phyloP scores from a whole-genome alignment of 768 basidiomycete species.

The Cyclocybe cylindracea region DNA sequence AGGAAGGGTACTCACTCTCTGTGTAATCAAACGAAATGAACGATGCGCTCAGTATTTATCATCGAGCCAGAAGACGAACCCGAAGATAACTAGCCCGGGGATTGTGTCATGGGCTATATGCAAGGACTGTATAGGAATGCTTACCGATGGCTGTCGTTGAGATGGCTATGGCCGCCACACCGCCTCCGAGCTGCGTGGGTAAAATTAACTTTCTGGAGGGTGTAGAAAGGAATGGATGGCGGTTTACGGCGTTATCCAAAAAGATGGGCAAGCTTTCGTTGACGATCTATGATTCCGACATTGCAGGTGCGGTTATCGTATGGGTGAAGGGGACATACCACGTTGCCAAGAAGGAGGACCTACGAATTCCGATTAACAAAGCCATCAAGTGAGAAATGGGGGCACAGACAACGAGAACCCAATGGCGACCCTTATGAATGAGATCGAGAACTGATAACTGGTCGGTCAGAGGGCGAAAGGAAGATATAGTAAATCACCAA shows the following conservation, averaged over 20 bases:
- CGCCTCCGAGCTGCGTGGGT: conserved; percentile 54
- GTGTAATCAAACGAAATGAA: conserved; percentile 12
- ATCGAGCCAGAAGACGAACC: conserved; percentile 43
- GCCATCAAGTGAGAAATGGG: background rate
- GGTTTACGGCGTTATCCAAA: conserved; percentile 67
- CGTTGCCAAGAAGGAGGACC: conserved; percentile 88
- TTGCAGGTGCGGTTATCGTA: background rate
- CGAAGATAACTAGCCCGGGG: conserved; percentile 64
- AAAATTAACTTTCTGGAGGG: background rate
- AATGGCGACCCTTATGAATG: conserved; percentile 73
- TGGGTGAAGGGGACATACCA: conserved; percentile 47
- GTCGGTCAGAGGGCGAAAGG: background rate
- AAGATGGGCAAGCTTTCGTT: conserved; percentile 87
- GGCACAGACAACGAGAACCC: conserved; percentile 84
- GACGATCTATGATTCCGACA: conserved; percentile 51
- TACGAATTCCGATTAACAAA: conserved; percentile 22
- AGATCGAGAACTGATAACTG: conserved; percentile 25
- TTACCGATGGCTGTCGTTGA: conserved; percentile 74
- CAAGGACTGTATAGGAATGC: background rate
- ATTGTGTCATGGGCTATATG: background rate
- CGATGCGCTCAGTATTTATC: background rate
- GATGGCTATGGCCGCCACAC: conserved; percentile 72
- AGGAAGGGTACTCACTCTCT: conserved; percentile 58
- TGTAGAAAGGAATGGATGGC: background rate
- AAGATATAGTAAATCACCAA: conserved; percentile 19